phyloP scores from a whole-genome alignment of 2,329 filamentous ascomycete genomes.

The Epichloe amarillans region DNA sequence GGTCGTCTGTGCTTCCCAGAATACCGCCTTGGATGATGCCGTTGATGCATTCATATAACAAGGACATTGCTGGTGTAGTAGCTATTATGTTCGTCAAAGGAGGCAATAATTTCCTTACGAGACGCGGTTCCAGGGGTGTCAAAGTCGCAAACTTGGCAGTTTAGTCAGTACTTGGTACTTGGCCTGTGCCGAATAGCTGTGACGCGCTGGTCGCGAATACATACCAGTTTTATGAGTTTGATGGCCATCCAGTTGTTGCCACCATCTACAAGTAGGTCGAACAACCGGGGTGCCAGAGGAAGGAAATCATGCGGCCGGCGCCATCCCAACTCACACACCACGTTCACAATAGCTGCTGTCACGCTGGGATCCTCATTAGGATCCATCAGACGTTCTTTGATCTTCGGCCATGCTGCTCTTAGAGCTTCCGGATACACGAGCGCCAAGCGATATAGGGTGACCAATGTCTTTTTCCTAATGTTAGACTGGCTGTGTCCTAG shows the following conservation, averaged over 20 bases:
- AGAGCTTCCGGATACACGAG: constrained; percentile 94
- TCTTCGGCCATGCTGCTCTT: constrained; percentile 88
- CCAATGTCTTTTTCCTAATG: constrained; percentile 90
- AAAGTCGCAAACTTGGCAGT: constrained; percentile 69
- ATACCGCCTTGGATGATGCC: constrained; percentile 97
- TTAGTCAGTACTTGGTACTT: constrained; percentile 10
- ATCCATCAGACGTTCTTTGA: constrained; percentile 88
- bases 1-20: constrained; percentile 66
- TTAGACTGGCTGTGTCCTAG: constrained; percentile 74
- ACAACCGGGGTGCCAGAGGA: constrained; percentile 78
- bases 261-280: constrained; percentile 81
- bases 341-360: constrained; percentile 90
- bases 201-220: constrained; percentile 1
- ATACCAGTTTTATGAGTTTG: constrained; percentile 92
- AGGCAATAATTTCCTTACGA: constrained; percentile 82
- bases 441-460: constrained; percentile 84
- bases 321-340: constrained; percentile 93
- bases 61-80: constrained; percentile 93
- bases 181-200: not conserved
- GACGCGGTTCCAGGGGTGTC: constrained; percentile 79
- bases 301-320: constrained; percentile 87
- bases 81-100: constrained; percentile 87
- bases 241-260: constrained; percentile 99
- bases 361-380: constrained; percentile 83
- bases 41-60: constrained; percentile 96